Percentiles rank a stretch among this genome's conserved stretches.
Evolutionary conservation across 306 rosid genomes (phyloP).

Genomic region (Dalbergia cochinchinensis): DNA sequence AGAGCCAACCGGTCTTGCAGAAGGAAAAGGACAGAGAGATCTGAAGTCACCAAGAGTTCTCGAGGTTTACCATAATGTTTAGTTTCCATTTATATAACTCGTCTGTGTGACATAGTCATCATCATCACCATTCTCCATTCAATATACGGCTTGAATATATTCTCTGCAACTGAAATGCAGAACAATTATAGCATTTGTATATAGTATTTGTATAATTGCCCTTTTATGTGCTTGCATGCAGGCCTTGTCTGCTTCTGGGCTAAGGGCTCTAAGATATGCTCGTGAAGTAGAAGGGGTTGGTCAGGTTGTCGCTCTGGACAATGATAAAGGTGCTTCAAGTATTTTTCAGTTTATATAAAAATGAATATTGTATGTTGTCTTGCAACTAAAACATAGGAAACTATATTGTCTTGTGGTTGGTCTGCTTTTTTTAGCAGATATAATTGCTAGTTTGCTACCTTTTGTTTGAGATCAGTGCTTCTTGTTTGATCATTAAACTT

Average conservation of each 20-base stretch:
- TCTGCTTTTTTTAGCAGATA: not conserved
- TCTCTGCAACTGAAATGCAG: slow-evolving; percentile 3
- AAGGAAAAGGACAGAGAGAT: slow-evolving; percentile 65
- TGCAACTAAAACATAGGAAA: slow-evolving; percentile 20
- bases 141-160: not conserved
- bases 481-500: slow-evolving; percentile 24
- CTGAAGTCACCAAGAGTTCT: slow-evolving; percentile 88
- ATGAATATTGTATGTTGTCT: not conserved
- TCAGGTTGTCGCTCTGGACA: slow-evolving; percentile 96
- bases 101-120: not conserved
- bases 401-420: not conserved
- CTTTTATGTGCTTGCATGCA: slow-evolving; percentile 29
- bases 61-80: slow-evolving; percentile 69
- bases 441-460: not conserved
- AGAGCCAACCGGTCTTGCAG: slow-evolving; percentile 47
- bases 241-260: slow-evolving; percentile 98
- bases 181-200: slow-evolving; percentile 21
- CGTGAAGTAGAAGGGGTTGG: slow-evolving; percentile 94
- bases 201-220: slow-evolving; percentile 21
- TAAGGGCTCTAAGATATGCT: slow-evolving; percentile 96
- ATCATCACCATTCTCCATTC: slow-evolving; percentile 5
- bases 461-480: not conserved
- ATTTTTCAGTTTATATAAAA: not conserved
- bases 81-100: not conserved
- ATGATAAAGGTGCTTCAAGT: slow-evolving; percentile 76